Evolutionary conservation across 805 yeast genomes (phyloP).

Genomic region (Myxozyma lipomycoides): DNA sequence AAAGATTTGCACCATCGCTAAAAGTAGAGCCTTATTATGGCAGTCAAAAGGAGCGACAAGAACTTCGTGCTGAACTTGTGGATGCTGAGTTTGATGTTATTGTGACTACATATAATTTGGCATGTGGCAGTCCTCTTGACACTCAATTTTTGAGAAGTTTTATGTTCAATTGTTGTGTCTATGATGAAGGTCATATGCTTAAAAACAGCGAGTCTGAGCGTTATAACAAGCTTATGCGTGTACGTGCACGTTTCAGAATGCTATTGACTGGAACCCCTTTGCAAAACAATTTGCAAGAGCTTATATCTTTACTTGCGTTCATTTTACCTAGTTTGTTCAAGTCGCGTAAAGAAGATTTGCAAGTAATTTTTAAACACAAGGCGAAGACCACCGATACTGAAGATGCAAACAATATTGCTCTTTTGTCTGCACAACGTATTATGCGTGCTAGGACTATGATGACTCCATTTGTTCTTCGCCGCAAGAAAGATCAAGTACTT

Average conservation of each 20-base stretch:
- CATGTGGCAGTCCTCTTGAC: constrained; percentile 82
- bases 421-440: constrained; percentile 86
- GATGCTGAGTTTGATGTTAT: constrained; percentile 70
- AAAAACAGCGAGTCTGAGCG: constrained; percentile 87
- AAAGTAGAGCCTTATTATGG: constrained; percentile 94
- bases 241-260: constrained; percentile 78
- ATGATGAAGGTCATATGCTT: constrained; percentile 97
- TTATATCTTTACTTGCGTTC: constrained; percentile 85
- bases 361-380: constrained; percentile 79
- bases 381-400: constrained; percentile 56
- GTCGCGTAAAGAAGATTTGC: constrained; percentile 76
- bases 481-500: constrained; percentile 88
- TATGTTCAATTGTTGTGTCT: constrained; percentile 81
- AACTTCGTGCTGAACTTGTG: constrained; percentile 64
- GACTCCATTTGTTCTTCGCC: constrained; percentile 93
- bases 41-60: constrained; percentile 75
- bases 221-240: constrained; percentile 77
- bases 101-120: constrained; percentile 90
- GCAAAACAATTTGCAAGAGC: constrained; percentile 86
- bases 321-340: constrained; percentile 80
- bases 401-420: constrained; percentile 58
- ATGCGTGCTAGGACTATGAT: constrained; percentile 94
- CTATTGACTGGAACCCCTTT: constrained; percentile 94
- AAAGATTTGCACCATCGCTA: constrained; percentile 76
- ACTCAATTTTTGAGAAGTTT: constrained; percentile 69